Percentiles rank a stretch among this genome's conserved stretches.
These are phyloP conservation scores for Dothistroma pini DNA, from an alignment of 2,329 filamentous ascomycete genomes.

Conservation along the genomic window DNA sequence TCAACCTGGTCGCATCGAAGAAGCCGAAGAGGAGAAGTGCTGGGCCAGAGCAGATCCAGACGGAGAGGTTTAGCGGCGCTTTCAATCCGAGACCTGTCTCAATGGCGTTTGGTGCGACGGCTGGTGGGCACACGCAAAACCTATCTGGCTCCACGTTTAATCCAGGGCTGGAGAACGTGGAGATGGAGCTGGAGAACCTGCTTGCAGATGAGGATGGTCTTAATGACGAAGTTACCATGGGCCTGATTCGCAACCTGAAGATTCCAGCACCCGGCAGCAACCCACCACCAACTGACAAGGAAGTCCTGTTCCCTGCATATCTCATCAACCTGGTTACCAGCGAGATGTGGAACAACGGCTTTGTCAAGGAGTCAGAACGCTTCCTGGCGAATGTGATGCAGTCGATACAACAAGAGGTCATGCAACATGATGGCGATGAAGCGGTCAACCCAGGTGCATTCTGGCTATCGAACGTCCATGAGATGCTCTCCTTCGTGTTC, in stretches of 20 bases:
- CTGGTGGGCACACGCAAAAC: constrained; percentile 63
- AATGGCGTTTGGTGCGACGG: constrained; percentile 73
- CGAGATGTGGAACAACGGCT: constrained; percentile 99
- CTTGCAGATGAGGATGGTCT: constrained; percentile 92
- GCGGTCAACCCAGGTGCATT: constrained; percentile 96
- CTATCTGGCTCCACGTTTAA: constrained; percentile 73
- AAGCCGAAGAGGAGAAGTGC: constrained; percentile 94
- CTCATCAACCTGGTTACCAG: constrained; percentile 98
- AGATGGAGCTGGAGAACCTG: constrained; percentile 89
- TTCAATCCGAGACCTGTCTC: constrained; percentile 96
- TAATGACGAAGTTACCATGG: constrained; percentile 96
- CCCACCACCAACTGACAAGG: constrained; percentile 92
- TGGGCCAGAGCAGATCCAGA: constrained; percentile 76
- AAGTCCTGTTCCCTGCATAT: constrained; percentile 97
- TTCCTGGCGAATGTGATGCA: constrained; percentile 99
- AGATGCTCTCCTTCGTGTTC: constrained; percentile 99
- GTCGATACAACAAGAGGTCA: constrained; percentile 98
- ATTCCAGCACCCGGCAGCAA: constrained; percentile 85
- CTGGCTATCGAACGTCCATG: constrained; percentile 98
- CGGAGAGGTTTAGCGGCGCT: constrained; percentile 84
- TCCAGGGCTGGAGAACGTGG: constrained; percentile 81
- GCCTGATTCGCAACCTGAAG: constrained; percentile 92
- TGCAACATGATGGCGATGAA: constrained; percentile 97
- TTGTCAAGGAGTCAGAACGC: constrained; percentile 97
- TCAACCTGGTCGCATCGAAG: constrained; percentile 96